Base-by-base conservation (phyloP, 768 basidiomycete species). In the Wakefieldia striispora region DNA sequence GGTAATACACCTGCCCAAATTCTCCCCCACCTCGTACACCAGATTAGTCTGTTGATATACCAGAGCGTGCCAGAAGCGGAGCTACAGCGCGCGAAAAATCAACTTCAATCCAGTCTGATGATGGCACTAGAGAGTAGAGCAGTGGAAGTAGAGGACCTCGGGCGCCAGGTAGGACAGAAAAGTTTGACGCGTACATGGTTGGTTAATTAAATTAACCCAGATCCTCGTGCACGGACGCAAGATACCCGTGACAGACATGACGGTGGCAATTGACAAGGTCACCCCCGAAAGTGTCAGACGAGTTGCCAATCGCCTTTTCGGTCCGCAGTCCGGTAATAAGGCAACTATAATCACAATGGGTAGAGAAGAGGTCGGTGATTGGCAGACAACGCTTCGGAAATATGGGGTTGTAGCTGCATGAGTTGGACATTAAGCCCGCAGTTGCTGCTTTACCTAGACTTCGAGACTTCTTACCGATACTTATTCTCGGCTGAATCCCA, bases 121-220 rank as follows among this genome's bases (percentile, higher is more conserved):
- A 98, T 98, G 95, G 90, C 92, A 2, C 70, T 97, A 39, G 94
- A 97, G 71, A 92, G 89, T 61, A 73, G 88, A 27, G 79, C 88
- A 13, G 79, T 92, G 5, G 87, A 86, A 60, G 90, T 94, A 9
- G 90, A 92, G 63, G 91, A 97, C 67, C 77, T 97, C 6, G 95
- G 95, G 29, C 79, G 95, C 50, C 95, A 97, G 81, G 86, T 85
- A 59, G 21, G 71, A 33, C 43, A 34, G 37, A 12, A 12, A 24
- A 24, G 19, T 26, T 13, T 40, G 14, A 14, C 14, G 10, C 10
- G 3, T 26, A 42, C 34, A 17, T n/a, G 24, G 6, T 20, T 40
- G 26, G 35, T 29, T 46, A 36, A 64, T 33, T 24, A 1, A 23
- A 37, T 26, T 43, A 44, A 40, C 51, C 3, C 56, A 90, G 87